These are phyloP conservation scores for Aspergillus felis DNA, from an alignment of 2,329 filamentous ascomycete genomes.

Conservation along the genomic window DNA sequence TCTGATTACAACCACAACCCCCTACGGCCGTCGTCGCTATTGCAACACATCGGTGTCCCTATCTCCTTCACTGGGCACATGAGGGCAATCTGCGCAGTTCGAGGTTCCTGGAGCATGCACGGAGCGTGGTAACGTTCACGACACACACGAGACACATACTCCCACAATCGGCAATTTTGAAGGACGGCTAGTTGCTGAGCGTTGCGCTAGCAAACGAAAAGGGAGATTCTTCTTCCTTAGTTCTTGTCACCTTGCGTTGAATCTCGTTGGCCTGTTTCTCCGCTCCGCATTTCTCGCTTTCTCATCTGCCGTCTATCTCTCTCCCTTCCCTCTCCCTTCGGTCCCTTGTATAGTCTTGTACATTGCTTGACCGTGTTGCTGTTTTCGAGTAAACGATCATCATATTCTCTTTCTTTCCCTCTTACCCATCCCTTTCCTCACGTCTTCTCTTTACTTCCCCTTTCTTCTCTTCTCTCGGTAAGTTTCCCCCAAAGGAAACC, in stretches of 20 bases:
- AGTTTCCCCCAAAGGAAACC: constrained; percentile 21
- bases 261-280: constrained; percentile 16
- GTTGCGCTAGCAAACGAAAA: constrained; percentile 34
- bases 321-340: constrained; percentile 24
- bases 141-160: constrained; percentile 18
- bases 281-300: constrained; percentile 22
- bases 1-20: constrained; percentile 19
- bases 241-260: constrained; percentile 34
- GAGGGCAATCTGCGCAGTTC: constrained; percentile 35
- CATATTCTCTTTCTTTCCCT: constrained; percentile 8
- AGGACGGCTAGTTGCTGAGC: constrained; percentile 23
- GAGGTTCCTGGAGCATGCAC: constrained; percentile 41
- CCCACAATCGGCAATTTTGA: constrained; percentile 19
- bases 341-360: constrained; percentile 28
- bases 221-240: constrained; percentile 22
- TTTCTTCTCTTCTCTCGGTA: constrained; percentile 14
- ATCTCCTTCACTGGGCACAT: constrained; percentile 29
- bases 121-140: constrained; percentile 34
- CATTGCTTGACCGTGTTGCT: constrained; percentile 25
- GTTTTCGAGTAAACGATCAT: constrained; percentile 9
- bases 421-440: constrained; percentile 11
- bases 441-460: constrained; percentile 10
- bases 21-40: constrained; percentile 21
- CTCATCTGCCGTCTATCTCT: constrained; percentile 16
- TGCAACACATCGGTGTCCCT: constrained; percentile 13